Conservation (phyloP, 2,329 filamentous ascomycete species). For the Cytospora piceae region DNA sequence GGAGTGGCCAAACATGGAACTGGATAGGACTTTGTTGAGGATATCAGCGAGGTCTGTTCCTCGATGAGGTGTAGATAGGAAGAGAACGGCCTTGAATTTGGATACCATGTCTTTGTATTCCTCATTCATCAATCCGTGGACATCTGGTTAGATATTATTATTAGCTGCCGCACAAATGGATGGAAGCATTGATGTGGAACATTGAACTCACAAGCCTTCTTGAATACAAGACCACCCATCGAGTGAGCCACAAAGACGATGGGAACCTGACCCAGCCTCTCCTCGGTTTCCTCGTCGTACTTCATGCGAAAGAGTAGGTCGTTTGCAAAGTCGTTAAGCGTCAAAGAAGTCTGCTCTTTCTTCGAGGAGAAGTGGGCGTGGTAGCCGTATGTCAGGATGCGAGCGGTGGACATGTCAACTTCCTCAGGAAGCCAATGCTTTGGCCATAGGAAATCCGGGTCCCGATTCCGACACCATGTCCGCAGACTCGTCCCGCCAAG, state of each 20-base stretch:
- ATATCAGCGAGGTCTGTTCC: slow-evolving; percentile 34
- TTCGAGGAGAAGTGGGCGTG: slow-evolving; percentile 33
- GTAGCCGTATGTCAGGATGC: slow-evolving; percentile 36
- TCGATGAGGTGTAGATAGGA: slow-evolving; percentile 37
- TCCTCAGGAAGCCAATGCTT: slow-evolving; percentile 32
- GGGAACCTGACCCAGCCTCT: slow-evolving; percentile 31
- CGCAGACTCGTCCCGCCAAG: slow-evolving; percentile 33
- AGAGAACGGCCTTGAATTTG: slow-evolving; percentile 33
- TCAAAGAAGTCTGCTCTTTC: slow-evolving; percentile 26
- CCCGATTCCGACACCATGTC: slow-evolving; percentile 34
- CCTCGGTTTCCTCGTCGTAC: slow-evolving; percentile 30
- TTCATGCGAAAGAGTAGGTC: slow-evolving; percentile 35
- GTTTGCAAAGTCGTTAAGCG: slow-evolving; percentile 34
- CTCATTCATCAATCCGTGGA: slow-evolving; percentile 33
- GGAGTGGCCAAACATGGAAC: slow-evolving; percentile 30
- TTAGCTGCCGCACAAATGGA: too few relatives aligned
- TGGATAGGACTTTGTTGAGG: slow-evolving; percentile 33
- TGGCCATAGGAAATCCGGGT: slow-evolving; percentile 33
- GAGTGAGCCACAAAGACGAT: slow-evolving; percentile 36
- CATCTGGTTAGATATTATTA: background rate
- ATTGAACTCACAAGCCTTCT: slow-evolving; percentile 30
- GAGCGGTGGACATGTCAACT: slow-evolving; percentile 28
- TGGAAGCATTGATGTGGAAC: too few relatives aligned
- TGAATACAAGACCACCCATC: slow-evolving; percentile 36
- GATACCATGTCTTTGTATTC: slow-evolving; percentile 33